Percentiles rank a stretch among this genome's conserved stretches.
These are phyloP conservation scores for Aureobasidium subglaciale DNA, from an alignment of 2,329 filamentous ascomycete genomes.

Conservation along the genomic window DNA sequence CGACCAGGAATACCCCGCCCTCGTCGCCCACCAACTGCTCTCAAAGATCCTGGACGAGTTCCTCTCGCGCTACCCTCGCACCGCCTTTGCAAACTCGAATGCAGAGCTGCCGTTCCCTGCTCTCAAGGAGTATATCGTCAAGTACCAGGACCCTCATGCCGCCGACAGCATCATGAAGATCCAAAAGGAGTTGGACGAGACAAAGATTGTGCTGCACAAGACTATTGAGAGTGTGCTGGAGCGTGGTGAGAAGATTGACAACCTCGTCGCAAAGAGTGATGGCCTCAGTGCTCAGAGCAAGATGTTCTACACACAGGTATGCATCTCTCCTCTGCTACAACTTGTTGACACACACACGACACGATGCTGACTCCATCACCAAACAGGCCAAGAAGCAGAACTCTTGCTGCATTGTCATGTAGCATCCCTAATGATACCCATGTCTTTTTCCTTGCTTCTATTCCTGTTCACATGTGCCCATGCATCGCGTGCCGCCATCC, in stretches of 20 bases:
- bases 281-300: conserved; percentile 86
- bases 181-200: conserved; percentile 93
- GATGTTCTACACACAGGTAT: conserved; percentile 83
- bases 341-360: neutral
- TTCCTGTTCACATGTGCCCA: neutral
- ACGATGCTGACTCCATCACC: conserved; percentile 41
- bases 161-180: conserved; percentile 81
- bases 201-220: conserved; percentile 94
- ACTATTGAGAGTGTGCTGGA: conserved; percentile 85
- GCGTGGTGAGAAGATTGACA: conserved; percentile 92
- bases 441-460: neutral
- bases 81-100: conserved; percentile 53
- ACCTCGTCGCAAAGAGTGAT: conserved; percentile 87
- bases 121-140: conserved; percentile 68
- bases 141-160: conserved; percentile 81
- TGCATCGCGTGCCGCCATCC: no score
- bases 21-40: conserved; percentile 80
- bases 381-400: conserved; percentile 53
- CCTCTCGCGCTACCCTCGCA: conserved; percentile 64
- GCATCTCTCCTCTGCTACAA: conserved; percentile 22
- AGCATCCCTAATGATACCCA: conserved; percentile 15
- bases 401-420: conserved; percentile 53
- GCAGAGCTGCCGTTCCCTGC: conserved; percentile 57
- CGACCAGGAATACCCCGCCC: conserved; percentile 49
- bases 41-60: conserved; percentile 87